A percentile compares a stretch with the other conserved stretches of the same genome.
These are phyloP conservation scores for Phaeosphaeriaceae sp. DNA, from an alignment of 2,329 filamentous ascomycete species.

Conservation along the genomic window DNA sequence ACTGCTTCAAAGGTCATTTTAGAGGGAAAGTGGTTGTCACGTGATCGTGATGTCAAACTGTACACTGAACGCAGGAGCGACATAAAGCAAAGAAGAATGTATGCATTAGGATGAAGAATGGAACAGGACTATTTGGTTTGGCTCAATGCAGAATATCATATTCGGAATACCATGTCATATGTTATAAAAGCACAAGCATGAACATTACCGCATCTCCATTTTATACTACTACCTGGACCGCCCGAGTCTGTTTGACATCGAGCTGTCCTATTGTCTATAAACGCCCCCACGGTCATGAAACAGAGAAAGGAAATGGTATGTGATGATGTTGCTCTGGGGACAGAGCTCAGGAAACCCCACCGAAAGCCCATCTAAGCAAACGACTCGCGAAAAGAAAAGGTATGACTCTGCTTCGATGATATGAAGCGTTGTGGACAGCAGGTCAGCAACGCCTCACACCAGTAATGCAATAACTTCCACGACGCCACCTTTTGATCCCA, in stretches of 20 bases:
- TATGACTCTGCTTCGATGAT: background rate
- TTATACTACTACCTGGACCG: background rate
- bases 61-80: too few relatives aligned
- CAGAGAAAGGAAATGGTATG: background rate
- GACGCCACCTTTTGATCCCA: background rate
- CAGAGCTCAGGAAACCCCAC: background rate
- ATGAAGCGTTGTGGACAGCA: background rate
- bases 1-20: too few relatives aligned
- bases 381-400: background rate
- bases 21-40: too few relatives aligned
- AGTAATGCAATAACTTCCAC: background rate
- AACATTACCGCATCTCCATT: background rate
- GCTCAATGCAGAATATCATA: too few relatives aligned
- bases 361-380: background rate
- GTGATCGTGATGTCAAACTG: too few relatives aligned
- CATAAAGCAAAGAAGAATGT: too few relatives aligned
- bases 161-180: too few relatives aligned
- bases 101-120: too few relatives aligned
- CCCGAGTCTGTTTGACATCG: background rate
- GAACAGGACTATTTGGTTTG: too few relatives aligned
- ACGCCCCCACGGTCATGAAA: background rate
- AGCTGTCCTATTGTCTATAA: background rate
- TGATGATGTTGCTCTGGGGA: background rate
- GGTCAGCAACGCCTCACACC: background rate
- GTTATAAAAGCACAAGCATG: background rate